Base-by-base conservation (phyloP, 1,284 basidiomycete species). In the Pterulicium gracile region DNA sequence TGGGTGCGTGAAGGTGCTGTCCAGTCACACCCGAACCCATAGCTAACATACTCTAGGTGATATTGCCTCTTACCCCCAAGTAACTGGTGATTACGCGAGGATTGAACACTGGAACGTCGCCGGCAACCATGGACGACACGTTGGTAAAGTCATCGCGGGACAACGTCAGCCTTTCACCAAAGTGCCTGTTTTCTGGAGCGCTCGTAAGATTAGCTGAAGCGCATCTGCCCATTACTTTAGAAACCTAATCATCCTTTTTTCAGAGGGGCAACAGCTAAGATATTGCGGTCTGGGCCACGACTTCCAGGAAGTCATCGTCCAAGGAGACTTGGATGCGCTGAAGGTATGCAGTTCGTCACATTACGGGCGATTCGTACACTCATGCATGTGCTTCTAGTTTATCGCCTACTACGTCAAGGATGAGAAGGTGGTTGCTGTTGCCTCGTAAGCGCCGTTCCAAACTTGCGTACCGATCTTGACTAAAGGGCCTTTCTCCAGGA, bases 101-200 rank as follows among this genome's bases (percentile, higher is more conserved):
- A 84, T 94, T 51, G 92, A 95, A 64, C 92, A 95, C 64, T 95
- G 91, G 91, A 93, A 89, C 63, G 87, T 89, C 49, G 86, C 87
- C 17, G 78, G 81, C 36, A 90, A 90, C 61, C 87, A 95, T 55
- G 93, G 90, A 1, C 79, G 91, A 47, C 78, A 84, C 4, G 84
- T 88, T 17, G 92, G 85, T 0, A 78, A 80, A 60, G 83, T 76
- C 4, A 88, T 94, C 53, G 70, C 81, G 3, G 78, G 79, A 23
- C 65, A 65, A 35, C 63, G 69, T n/a, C 74, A 79, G 52, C 75
- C 75, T 3, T 90, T 83, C 58, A 71, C 73, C 49, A 92, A 91
- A 64, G 69, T 90, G 3, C 89, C 92, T 0, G 69, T 94, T 44
- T 96, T 96, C 66, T 96, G 92, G 92, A 85, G 81, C 61, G 79